These are phyloP conservation scores for Capsicum chinense DNA, from an alignment of 257 asterid species.

Conservation along the genomic window DNA sequence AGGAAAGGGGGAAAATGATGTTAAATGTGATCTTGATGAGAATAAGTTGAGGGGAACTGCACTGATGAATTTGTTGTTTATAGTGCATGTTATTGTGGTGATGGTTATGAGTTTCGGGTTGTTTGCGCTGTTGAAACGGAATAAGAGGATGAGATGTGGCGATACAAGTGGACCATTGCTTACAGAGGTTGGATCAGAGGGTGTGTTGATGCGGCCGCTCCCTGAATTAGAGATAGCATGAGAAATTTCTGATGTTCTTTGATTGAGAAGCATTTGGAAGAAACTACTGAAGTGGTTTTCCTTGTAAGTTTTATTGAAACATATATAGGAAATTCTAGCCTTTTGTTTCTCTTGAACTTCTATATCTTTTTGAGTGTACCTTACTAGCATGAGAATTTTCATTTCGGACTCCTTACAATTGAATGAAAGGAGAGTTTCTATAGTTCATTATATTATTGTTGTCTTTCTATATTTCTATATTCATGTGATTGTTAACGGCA, in stretches of 20 bases:
- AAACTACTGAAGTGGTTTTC: neutral
- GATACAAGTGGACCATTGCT: conserved; percentile 56
- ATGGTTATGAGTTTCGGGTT: conserved; percentile 45
- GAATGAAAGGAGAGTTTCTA: neutral
- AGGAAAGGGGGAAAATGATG: conserved; percentile 50
- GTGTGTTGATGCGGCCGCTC: conserved; percentile 59
- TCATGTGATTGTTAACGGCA: conserved; percentile 16
- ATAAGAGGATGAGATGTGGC: conserved; percentile 48
- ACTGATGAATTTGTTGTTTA: conserved; percentile 59
- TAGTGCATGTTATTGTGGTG: conserved; percentile 52
- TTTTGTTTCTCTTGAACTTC: conserved; percentile 16
- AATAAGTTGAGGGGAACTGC: conserved; percentile 71
- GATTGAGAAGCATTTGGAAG: neutral
- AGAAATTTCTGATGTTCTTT: conserved; percentile 30
- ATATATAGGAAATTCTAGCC: conserved; percentile 21
- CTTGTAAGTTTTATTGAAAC: conserved; percentile 28
- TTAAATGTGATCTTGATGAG: conserved; percentile 73
- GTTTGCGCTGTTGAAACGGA: conserved; percentile 58
- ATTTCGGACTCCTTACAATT: neutral
- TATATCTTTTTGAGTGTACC: neutral
- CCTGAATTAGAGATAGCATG: conserved; percentile 72
- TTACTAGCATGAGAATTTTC: conserved; percentile 22
- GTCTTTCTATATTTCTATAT: neutral
- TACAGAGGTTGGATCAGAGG: conserved; percentile 54
- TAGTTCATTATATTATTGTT: neutral